Conservation (phyloP, 805 yeast genomes). For the Pichia scutulata region DNA sequence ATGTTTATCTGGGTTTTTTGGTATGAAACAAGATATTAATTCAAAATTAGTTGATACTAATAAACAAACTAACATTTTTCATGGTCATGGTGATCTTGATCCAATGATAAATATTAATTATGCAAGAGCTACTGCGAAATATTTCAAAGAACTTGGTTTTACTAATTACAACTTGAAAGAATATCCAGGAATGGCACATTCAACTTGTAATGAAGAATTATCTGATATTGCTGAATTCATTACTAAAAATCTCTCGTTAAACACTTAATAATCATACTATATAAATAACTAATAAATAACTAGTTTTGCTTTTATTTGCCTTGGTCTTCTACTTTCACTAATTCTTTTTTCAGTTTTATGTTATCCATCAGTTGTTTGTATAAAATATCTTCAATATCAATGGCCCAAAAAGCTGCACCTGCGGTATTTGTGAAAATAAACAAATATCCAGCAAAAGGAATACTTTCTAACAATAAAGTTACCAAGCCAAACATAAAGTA, state of each 20-base stretch:
- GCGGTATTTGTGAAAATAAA: constrained; percentile 51
- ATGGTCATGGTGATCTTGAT: constrained; percentile 82
- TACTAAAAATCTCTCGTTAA: constrained; percentile 7
- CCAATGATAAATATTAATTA: constrained; percentile 44
- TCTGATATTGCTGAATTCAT: constrained; percentile 43
- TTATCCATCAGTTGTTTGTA: background rate
- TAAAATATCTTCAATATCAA: constrained; percentile 25
- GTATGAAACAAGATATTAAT: constrained; percentile 27
- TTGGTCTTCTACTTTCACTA: background rate
- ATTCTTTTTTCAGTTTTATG: background rate
- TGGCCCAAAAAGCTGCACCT: constrained; percentile 64
- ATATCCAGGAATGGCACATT: constrained; percentile 63
- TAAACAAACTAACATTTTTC: constrained; percentile 65
- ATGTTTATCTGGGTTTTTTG: constrained; percentile 69
- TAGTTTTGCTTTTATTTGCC: background rate
- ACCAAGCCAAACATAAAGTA: constrained; percentile 46
- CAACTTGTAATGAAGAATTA: constrained; percentile 61
- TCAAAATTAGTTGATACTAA: constrained; percentile 33
- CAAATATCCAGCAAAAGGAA: constrained; percentile 46
- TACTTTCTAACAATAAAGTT: constrained; percentile 42
- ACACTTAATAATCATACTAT: background rate
- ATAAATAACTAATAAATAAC: background rate
- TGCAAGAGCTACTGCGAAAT: constrained; percentile 36
- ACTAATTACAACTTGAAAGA: constrained; percentile 39
- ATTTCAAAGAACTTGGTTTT: constrained; percentile 40